These are phyloP conservation scores for Serendipita indica DNA, from an alignment of 768 basidiomycete genomes.

Conservation along the genomic window DNA sequence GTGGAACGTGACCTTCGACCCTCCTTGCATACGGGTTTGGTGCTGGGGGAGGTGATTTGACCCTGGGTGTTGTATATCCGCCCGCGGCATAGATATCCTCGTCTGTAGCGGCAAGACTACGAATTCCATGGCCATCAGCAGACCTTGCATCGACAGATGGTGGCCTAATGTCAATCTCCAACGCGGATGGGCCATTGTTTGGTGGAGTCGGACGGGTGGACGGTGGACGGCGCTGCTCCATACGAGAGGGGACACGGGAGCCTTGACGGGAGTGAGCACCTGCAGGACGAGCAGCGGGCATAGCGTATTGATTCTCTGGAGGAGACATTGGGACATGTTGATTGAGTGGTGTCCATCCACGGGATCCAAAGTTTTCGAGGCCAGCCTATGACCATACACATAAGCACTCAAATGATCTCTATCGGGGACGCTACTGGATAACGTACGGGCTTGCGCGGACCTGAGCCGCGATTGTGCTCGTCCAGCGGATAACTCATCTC, in stretches of 20 bases:
- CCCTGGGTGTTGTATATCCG: conserved; percentile 10
- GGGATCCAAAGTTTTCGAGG: background rate
- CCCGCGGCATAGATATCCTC: conserved; percentile 43
- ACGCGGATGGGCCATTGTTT: background rate
- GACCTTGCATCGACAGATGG: background rate
- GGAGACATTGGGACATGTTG: background rate
- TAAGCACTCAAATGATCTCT: background rate
- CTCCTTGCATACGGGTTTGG: background rate
- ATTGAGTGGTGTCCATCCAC: background rate
- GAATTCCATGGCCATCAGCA: conserved; percentile 20
- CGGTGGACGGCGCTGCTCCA: background rate
- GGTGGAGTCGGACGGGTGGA: background rate
- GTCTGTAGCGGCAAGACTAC: conserved; percentile 43
- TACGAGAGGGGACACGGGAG: conserved; percentile 3
- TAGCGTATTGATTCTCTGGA: background rate
- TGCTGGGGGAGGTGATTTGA: background rate
- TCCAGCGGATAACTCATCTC: conserved; percentile 7
- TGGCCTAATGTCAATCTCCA: background rate
- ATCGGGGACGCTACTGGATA: background rate
- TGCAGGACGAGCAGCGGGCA: background rate
- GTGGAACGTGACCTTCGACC: background rate
- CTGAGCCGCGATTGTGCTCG: background rate
- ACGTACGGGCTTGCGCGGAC: background rate
- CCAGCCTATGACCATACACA: background rate
- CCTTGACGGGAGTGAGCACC: conserved; percentile 5